Evolutionary conservation across 805 yeast genomes (phyloP).

Genomic region (Isabelozyma rhagii): DNA sequence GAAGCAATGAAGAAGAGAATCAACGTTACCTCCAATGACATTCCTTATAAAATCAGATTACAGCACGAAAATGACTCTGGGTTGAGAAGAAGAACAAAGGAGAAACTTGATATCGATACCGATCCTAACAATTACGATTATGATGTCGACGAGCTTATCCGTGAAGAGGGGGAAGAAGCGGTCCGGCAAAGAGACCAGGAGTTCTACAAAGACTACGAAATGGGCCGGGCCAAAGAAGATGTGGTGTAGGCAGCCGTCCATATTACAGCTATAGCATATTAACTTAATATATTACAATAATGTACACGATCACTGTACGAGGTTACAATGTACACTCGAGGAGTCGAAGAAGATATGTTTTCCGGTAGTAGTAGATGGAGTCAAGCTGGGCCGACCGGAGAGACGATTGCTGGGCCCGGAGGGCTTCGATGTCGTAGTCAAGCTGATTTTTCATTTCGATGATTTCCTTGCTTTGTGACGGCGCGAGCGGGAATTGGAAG

Average conservation of each 20-base stretch:
- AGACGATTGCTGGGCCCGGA: neutral
- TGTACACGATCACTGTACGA: neutral
- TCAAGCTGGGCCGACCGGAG: slow-evolving; percentile 1
- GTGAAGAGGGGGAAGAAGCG: slow-evolving; percentile 29
- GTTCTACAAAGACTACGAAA: neutral
- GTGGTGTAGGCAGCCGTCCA: slow-evolving; percentile 2
- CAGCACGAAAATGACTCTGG: slow-evolving; percentile 12
- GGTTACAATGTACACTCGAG: neutral
- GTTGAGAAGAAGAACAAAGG: slow-evolving; percentile 28
- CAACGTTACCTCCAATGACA: slow-evolving; percentile 31
- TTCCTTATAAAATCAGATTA: slow-evolving; percentile 34
- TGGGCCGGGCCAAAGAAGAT: slow-evolving; percentile 5
- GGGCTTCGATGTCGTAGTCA: neutral
- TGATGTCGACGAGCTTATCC: slow-evolving; percentile 41
- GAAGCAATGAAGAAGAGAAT: slow-evolving; percentile 26
- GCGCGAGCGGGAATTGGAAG: neutral
- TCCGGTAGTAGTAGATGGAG: slow-evolving; percentile 18
- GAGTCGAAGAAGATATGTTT: slow-evolving; percentile 16
- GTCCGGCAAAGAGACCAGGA: slow-evolving; percentile 3
- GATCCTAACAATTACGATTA: slow-evolving; percentile 43
- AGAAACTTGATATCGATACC: slow-evolving; percentile 30
- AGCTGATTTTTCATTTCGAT: neutral
- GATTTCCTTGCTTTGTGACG: neutral
- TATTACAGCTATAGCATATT: neutral
- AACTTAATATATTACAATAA: neutral